phyloP scores from a whole-genome alignment of 1,139 yeast genomes.

The Yamadazyma siamensis region DNA sequence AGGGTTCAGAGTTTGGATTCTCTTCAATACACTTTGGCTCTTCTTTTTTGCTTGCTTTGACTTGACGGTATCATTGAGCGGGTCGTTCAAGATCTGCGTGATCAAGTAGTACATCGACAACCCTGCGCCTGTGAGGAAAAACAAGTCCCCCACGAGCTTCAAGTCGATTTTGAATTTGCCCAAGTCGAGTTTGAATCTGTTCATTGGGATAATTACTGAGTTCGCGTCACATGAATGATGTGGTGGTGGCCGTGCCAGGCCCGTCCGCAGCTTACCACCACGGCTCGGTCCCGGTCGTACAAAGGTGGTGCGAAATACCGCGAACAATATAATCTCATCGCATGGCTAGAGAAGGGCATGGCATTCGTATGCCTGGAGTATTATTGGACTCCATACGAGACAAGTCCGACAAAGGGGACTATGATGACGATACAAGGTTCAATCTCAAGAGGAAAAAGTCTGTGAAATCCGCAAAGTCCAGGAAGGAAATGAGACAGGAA shows the following conservation, averaged over 20 bases:
- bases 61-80: slow-evolving; percentile 48
- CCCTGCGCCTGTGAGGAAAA: slow-evolving; percentile 79
- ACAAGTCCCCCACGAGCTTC: slow-evolving; percentile 60
- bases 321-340: no score
- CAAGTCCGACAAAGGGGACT: slow-evolving; percentile 41
- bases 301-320: not conserved
- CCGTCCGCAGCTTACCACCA: slow-evolving; percentile 2
- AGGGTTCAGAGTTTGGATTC: slow-evolving; percentile 58
- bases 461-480: slow-evolving; percentile 16
- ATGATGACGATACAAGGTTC: slow-evolving; percentile 32
- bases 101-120: slow-evolving; percentile 72
- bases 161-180: slow-evolving; percentile 49
- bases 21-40: slow-evolving; percentile 60
- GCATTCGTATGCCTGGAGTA: slow-evolving; percentile 63
- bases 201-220: slow-evolving; percentile 18
- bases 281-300: slow-evolving; percentile 4
- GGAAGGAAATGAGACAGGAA: slow-evolving; percentile 59
- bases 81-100: slow-evolving; percentile 54
- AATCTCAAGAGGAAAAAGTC: slow-evolving; percentile 14
- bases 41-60: slow-evolving; percentile 66
- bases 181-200: slow-evolving; percentile 32
- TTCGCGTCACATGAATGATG: no score
- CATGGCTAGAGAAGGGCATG: slow-evolving; percentile 35
- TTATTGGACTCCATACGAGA: slow-evolving; percentile 61
- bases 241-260: not conserved